A percentile compares a stretch with the other conserved stretches of the same genome.
Conservation (phyloP, 345 rosid genomes). For the Eucalyptus curtisii region DNA sequence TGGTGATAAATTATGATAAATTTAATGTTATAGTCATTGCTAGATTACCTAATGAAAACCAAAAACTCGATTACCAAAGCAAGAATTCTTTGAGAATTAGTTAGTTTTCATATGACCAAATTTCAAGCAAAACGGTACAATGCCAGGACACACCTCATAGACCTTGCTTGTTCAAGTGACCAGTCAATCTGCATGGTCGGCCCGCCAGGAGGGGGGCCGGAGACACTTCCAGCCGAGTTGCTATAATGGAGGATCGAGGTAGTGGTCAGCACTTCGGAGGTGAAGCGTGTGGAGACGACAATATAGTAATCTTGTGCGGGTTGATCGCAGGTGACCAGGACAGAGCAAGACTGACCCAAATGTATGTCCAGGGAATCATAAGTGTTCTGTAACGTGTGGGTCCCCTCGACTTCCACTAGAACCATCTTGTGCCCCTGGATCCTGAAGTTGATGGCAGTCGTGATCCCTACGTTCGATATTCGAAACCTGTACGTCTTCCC, state of each 20-base stretch:
- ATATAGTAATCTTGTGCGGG: slow-evolving; percentile 53
- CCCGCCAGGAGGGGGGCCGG: slow-evolving; percentile 58
- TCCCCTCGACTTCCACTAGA: slow-evolving; percentile 74
- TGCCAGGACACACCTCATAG: slow-evolving; percentile 29
- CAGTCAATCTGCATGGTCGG: slow-evolving; percentile 64
- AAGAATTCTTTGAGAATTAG: neutral
- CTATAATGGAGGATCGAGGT: slow-evolving; percentile 58
- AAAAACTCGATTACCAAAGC: neutral
- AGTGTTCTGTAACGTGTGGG: slow-evolving; percentile 58
- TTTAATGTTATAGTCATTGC: neutral
- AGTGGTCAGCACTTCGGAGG: slow-evolving; percentile 33
- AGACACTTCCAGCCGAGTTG: slow-evolving; percentile 39
- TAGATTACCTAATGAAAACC: neutral
- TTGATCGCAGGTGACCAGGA: slow-evolving; percentile 67
- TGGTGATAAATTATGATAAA: neutral
- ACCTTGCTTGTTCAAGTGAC: slow-evolving; percentile 69
- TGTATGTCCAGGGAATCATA: slow-evolving; percentile 60
- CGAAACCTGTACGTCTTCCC: slow-evolving; percentile 66
- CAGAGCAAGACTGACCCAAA: slow-evolving; percentile 65
- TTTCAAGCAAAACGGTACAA: neutral
- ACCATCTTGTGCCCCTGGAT: slow-evolving; percentile 73
- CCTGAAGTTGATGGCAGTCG: slow-evolving; percentile 62
- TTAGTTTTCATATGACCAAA: neutral
- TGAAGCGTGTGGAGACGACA: slow-evolving; percentile 57
- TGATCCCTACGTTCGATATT: slow-evolving; percentile 65